These are phyloP conservation scores for Aspergillus homomorphus DNA, from an alignment of 495 filamentous ascomycete genomes.

Conservation along the genomic window DNA sequence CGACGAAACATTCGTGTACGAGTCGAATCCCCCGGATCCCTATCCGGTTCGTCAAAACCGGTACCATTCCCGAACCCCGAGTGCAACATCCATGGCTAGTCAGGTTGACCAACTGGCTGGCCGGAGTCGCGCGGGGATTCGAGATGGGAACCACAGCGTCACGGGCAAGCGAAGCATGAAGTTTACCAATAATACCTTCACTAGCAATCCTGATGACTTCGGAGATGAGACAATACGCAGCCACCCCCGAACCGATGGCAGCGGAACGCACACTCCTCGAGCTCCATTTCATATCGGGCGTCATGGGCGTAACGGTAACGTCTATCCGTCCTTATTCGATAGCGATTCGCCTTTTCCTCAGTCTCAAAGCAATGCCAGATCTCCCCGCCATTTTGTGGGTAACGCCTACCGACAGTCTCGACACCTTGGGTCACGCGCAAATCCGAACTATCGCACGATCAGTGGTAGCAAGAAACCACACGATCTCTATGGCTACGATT, in stretches of 20 bases:
- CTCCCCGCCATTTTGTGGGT: constrained; percentile 56
- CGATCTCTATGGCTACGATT: constrained; percentile 60
- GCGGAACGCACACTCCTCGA: constrained; percentile 61
- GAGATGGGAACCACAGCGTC: constrained; percentile 63
- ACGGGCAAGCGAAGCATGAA: constrained; percentile 94
- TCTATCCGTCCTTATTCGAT: constrained; percentile 71
- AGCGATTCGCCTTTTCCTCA: constrained; percentile 67
- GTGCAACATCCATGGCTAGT: constrained; percentile 85
- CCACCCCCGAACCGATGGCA: constrained; percentile 53
- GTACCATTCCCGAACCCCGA: constrained; percentile 93
- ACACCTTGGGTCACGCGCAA: constrained; percentile 31
- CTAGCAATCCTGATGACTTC: constrained; percentile 56
- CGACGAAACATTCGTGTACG: constrained; percentile 98
- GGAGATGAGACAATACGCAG: constrained; percentile 63
- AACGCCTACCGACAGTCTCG: constrained; percentile 35
- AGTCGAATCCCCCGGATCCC: constrained; percentile 91
- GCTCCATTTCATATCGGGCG: constrained; percentile 75
- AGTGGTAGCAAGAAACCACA: constrained; percentile 50
- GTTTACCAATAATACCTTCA: constrained; percentile 82
- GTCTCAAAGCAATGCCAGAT: constrained; percentile 48
- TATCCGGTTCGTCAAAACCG: constrained; percentile 68
- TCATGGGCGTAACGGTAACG: constrained; percentile 60
- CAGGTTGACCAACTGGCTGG: constrained; percentile 68
- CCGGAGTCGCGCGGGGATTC: constrained; percentile 57
- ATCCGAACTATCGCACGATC: constrained; percentile 40